Evolutionary conservation across 108 stramenopile genomes (phyloP), one percentile per base, ranked within the genome.

Genomic region (Cyclotella cryptica): DNA sequence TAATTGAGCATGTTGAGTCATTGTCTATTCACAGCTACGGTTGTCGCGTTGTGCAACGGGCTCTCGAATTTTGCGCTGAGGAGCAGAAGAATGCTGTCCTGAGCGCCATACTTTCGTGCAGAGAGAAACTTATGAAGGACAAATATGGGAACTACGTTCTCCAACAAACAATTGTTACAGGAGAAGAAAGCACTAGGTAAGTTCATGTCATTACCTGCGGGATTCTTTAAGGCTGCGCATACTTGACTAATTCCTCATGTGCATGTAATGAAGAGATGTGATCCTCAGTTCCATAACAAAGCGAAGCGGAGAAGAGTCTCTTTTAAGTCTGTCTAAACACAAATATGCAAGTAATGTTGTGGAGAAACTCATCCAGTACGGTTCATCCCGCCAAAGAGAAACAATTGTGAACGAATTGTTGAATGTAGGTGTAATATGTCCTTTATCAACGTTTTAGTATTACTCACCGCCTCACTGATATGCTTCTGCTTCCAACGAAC

Each of bases 281-380:
- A 58, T 58, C 26, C 55, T 58, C 26, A 58, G 24, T 13, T 27
- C 55, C 3, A 24, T 21, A 26, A 21, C 24, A 2, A 24, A 27
- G 17, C 13, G 13, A 62, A 24, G 22, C 24, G 55, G 61, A 19
- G 29, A 27, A 41, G 68, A 49, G 3, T 40, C 68, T 17, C 70
- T 98, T 28, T 71, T 98, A 46, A 79, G 73, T 19, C 86, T 96
- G 29, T 93, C 95, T 19, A 90, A 91, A 35, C 97, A 99, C 74
- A 99, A 99, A 78, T 97, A 97, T 84, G 96, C 97, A 26, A 95
- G 93, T 57, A 99, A 99, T 74, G 97, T 99, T 21, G 94, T 99
- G 10, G 98, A 99, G 81, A 91, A 91, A 61, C 85, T 97, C 42
- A 83, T 99, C 11, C 92, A 96, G 83, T 93, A 87, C 66, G 98